Base-by-base conservation (phyloP, 768 basidiomycete genomes). In the Phlebiopsis gigantea region DNA sequence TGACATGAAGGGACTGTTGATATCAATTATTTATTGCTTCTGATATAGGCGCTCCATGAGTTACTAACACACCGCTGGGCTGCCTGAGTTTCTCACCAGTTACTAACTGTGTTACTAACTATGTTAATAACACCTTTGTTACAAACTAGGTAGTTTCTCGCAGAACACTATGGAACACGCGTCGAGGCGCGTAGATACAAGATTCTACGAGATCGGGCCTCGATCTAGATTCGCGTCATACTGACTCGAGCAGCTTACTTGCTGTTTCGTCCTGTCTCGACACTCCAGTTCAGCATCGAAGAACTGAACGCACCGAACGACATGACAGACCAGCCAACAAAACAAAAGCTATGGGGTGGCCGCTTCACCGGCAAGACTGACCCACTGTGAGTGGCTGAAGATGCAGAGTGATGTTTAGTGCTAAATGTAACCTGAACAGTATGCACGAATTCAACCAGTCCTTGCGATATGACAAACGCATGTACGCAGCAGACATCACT, bases 381-480 rank as follows among this genome's bases (percentile, higher is more conserved):
- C 71, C 94, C 91, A 28, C 70, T 93, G 90, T 90, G 71, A 59
- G 83, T 73, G 5, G 25, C 26, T 1, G 17, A 25, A 17, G 15
- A 9, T 45, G 49, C 19, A 42, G 10, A 30, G 3, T 15, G 2
- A 43, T 42, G 28, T 3, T 39, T 34, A 14, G 31, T 17, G 28
- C 48, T 44, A 2, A 57, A 39, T 7, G 51, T 29, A n/a, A n/a
- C n/a, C n/a, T n/a, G n/a, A 3, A 34, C 26, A 96, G 93, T 45
- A 98, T 98, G 96, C 93, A 97, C 71, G 89, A 85, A 28, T 98
- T 96, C 77, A 98, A 98, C 70, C 93, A 98, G 70, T 98, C 94
- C 24, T 78, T 99, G 63, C 85, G 82, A 61, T 99, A 98, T 72
- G 96, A 98, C 70, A 84, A 90, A 69, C 82, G 92, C 42, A 98